Evolutionary conservation across 2,329 filamentous ascomycete genomes (phyloP), one percentile per base, ranked within the genome.

Genomic region (Ustulina deusta): DNA sequence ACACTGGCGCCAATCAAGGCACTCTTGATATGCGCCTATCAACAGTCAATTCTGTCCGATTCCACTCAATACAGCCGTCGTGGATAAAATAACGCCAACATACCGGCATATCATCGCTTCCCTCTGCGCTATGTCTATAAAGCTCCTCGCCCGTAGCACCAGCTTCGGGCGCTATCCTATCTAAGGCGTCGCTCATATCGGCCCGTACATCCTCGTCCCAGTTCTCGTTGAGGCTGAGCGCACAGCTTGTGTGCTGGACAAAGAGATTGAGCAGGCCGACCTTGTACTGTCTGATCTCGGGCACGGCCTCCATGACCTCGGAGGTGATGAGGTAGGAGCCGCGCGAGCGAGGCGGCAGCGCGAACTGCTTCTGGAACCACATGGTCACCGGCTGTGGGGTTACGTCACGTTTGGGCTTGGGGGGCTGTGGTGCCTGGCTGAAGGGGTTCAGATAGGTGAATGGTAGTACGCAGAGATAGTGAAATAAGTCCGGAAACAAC

Each of bases 101-200:
- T 77, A 93, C 91, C 42, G 96, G 96, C 93, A 98, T 97, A 81
- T 98, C 96, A 82, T 99, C 96, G 59, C 83, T 81, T 0, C 96
- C 96, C 84, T 97, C 96, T 0, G 91, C 94, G 75, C 87, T 89
- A 81, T 99, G 96, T 49, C 93, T 84, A 81, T 98, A 99, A 52
- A 98, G 79, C 9, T 88, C 85, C 78, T 89, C 85, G 2, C 91
- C 91, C 77, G 90, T 90, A 27, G 85, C 87, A 63, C 97, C 94
- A 5, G 81, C 80, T 76, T 93, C 92, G 0, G 94, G 94, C 48
- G 91, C 96, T 75, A 99, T 92, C 51, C 94, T 86, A 80, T 99
- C 95, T 72, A 99, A 84, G 54, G 95, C 93, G 82, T 97, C 93
- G 77, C 89, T 93, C 95, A 98, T 97, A 80, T 99, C 94, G 46